Evolutionary conservation across 495 filamentous ascomycete species (phyloP), one percentile per base, ranked within the genome.

Genomic region (Lophium mytilinum): DNA sequence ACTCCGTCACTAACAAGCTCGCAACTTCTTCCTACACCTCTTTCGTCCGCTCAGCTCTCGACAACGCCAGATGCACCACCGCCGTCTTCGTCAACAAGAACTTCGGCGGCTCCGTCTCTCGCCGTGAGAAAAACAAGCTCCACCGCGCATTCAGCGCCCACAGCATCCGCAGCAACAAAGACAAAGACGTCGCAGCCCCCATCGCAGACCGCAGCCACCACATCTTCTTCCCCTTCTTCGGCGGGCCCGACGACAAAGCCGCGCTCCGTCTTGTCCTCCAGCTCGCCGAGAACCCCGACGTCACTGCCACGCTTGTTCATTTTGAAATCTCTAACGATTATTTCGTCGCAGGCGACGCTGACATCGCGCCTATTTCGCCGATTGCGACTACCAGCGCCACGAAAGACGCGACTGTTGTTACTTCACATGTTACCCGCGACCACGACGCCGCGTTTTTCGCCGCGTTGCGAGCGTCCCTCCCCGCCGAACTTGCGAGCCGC

Each of bases 141-240:
- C 56, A 63, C 41, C 78, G 81, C 9, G 78, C 76, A 15, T 57
- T 73, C 36, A 87, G 85, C 60, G 72, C 70, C 17, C 61, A 83
- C 11, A 88, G 83, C 33, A 69, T 85, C n/a, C 78, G 76, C 45
- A 81, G 74, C 45, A 63, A 72, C n/a, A 69, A 19, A 1, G 50
- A 55, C 33, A 47, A 73, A 3, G 77, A 78, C 53, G 53, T 68
- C 42, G 71, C 73, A 9, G 71, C 72, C 34, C 83, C 76, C 12
- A 72, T 82, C 41, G 70, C 71, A 11, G 79, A 88, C 60, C 86
- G 82, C 52, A 83, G 81, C 33, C 91, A 95, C 66, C 90, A 95
- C 61, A 76, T 98, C 59, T 89, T 94, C 63, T 74, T 95, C 50
- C 89, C 89, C 2, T 96, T 87, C 72, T 83, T 95, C 56, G 93